Percentiles rank a stretch among this genome's conserved stretches.
These are phyloP conservation scores for Phytophthora kernoviae DNA, from an alignment of 352 stramenopile genomes.

Conservation along the genomic window DNA sequence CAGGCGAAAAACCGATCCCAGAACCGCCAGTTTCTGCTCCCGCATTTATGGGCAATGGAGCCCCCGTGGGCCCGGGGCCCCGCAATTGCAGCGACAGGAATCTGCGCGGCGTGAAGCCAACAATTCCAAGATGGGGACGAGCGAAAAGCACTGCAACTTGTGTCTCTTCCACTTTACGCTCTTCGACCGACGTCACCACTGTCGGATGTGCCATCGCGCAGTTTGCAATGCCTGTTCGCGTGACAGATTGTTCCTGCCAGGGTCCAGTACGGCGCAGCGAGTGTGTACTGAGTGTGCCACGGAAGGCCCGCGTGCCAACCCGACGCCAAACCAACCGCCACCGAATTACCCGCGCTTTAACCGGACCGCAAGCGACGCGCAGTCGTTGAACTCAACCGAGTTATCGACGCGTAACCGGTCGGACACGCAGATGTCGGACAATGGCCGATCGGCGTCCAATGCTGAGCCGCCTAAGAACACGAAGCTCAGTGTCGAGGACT, in stretches of 20 bases:
- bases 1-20: conserved; percentile 67
- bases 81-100: conserved; percentile 61
- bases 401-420: conserved; percentile 51
- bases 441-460: conserved; percentile 58
- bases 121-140: conserved; percentile 65
- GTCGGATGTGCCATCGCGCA: conserved; percentile 87
- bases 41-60: conserved; percentile 30
- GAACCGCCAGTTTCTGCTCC: conserved; percentile 65
- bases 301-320: conserved; percentile 71
- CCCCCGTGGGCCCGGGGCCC: not conserved
- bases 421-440: conserved; percentile 81
- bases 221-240: conserved; percentile 89
- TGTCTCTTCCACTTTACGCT: conserved; percentile 91
- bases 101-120: conserved; percentile 58
- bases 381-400: conserved; percentile 40
- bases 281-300: conserved; percentile 89
- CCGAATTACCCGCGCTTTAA: conserved; percentile 52
- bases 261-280: conserved; percentile 86
- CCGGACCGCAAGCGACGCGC: conserved; percentile 65
- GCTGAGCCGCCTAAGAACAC: conserved; percentile 37
- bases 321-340: conserved; percentile 18
- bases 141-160: conserved; percentile 90
- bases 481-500: conserved; percentile 92
- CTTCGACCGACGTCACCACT: conserved; percentile 89
- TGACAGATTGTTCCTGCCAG: conserved; percentile 82